Percentiles rank a stretch among this genome's conserved stretches.
These are phyloP conservation scores for Acacia confusa DNA, from an alignment of 306 rosid genomes.

Conservation along the genomic window DNA sequence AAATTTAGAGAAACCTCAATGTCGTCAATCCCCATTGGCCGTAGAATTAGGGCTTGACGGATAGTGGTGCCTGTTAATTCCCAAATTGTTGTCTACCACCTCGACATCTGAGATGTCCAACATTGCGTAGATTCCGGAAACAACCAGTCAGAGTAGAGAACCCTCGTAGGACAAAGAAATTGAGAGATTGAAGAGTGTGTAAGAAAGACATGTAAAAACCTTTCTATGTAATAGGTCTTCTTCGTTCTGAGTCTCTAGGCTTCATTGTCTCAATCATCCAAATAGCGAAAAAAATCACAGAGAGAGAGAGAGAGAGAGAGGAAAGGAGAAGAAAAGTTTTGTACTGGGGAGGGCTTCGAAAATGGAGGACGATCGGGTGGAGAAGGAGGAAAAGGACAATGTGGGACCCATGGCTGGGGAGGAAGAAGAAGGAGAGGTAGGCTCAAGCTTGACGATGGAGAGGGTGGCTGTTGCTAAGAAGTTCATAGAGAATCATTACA, in stretches of 20 bases:
- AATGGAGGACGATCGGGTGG: constrained; percentile 48
- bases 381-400: constrained; percentile 24
- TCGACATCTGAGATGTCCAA: constrained; percentile 4
- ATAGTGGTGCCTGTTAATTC: background rate
- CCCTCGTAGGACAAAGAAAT: constrained; percentile 29
- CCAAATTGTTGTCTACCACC: background rate
- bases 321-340: background rate
- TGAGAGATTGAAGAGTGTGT: background rate
- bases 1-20: background rate
- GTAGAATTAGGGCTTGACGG: background rate
- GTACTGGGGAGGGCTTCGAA: constrained; percentile 10
- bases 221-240: constrained; percentile 34
- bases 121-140: background rate
- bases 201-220: background rate
- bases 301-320: background rate
- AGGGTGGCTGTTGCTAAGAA: constrained; percentile 89
- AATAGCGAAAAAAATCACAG: constrained; percentile 7
- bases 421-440: constrained; percentile 45
- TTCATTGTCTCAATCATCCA: constrained; percentile 48
- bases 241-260: constrained; percentile 22
- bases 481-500: constrained; percentile 85
- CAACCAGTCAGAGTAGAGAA: constrained; percentile 15
- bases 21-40: background rate
- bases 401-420: constrained; percentile 35
- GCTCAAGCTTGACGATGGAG: constrained; percentile 84